Percentiles rank a stretch among this genome's conserved stretches.
These are phyloP conservation scores for Aspergillaceae sp. DNA, from an alignment of 2,329 filamentous ascomycete genomes.

Conservation along the genomic window DNA sequence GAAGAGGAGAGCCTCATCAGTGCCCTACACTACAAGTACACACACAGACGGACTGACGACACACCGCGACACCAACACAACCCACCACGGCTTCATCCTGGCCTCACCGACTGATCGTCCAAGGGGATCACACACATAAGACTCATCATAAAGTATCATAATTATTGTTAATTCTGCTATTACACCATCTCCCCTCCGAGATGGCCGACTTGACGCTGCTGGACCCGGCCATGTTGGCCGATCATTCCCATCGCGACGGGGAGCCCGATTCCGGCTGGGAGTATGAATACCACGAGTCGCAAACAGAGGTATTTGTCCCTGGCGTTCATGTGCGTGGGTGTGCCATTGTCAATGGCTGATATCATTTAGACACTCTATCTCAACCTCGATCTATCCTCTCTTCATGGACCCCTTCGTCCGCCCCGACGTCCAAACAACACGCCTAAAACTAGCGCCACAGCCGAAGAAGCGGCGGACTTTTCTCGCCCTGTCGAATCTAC, in stretches of 20 bases:
- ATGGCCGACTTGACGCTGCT: constrained; percentile 3
- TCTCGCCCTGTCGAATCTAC: constrained; percentile 31
- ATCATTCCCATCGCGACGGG: constrained; percentile 21
- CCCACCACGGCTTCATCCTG: too few species aligned
- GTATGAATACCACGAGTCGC: constrained; percentile 50
- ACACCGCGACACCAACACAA: too few species aligned
- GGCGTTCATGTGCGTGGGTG: too few species aligned
- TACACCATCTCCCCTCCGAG: not conserved
- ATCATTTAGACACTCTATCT: constrained; percentile 47
- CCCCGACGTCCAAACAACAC: constrained; percentile 27
- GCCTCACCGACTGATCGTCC: too few species aligned
- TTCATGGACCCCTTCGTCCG: constrained; percentile 30
- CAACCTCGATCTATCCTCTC: constrained; percentile 49
- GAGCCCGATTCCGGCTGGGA: constrained; percentile 46
- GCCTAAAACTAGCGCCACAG: too few species aligned
- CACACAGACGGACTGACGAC: too few species aligned
- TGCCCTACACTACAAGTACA: too few species aligned
- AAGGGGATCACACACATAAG: too few species aligned
- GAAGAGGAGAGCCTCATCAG: too few species aligned
- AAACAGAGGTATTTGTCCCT: constrained; percentile 39
- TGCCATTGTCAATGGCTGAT: not conserved
- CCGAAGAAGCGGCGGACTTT: not conserved
- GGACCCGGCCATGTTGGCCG: constrained; percentile 17
- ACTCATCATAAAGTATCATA: too few species aligned
- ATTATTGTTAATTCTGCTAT: too few species aligned